Base-by-base conservation (phyloP, 768 basidiomycete genomes). In the Russula olivacea region DNA sequence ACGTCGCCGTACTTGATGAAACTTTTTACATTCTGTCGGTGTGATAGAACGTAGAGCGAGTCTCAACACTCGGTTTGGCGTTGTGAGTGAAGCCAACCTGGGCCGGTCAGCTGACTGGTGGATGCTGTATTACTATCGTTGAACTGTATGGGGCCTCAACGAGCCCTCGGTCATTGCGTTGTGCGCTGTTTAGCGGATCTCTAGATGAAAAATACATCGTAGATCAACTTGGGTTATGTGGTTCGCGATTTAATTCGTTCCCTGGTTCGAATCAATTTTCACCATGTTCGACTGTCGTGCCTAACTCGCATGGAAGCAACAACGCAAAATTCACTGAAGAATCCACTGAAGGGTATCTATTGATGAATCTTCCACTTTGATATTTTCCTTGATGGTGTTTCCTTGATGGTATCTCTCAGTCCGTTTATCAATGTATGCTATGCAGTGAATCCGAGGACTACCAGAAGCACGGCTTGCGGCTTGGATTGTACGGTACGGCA, bases 401-500 rank as follows among this genome's bases (percentile, higher is more conserved):
- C n/a, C 45, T 48, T 49, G 48, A 45, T 25, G 25, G 2, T 10
- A 36, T 41, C 12, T 23, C n/a, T 36, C 23, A 80, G 78, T 10
- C 79, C 80, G 4, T 75, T 83, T 54, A 79, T 83, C 72, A 81
- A 82, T 8, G 71, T 81, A 80, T 30, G 65, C 80, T 5, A 69
- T 68, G 41, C 36, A 36, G 36, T 36, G 67, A 70, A 36, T 68
- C 70, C 40, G 85, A 86, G 71, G 75, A 76, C 36, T 4, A 36
- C 55, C 82, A 87, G 71, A 82, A 82, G 59, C 69, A 81, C 81
- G 17, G 2, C 28, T 28, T 28, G 28, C n/a, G 28, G 82, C 83
- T 64, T 86, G 84, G 84, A 81, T 85, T 59, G 75, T 87, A 41
- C 74, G 84, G 75, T 87, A 43, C 74, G 85, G 58, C 86, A 85